phyloP scores from a whole-genome alignment of 2,329 filamentous ascomycete species.

The Sclerotiophoma versabilis region DNA sequence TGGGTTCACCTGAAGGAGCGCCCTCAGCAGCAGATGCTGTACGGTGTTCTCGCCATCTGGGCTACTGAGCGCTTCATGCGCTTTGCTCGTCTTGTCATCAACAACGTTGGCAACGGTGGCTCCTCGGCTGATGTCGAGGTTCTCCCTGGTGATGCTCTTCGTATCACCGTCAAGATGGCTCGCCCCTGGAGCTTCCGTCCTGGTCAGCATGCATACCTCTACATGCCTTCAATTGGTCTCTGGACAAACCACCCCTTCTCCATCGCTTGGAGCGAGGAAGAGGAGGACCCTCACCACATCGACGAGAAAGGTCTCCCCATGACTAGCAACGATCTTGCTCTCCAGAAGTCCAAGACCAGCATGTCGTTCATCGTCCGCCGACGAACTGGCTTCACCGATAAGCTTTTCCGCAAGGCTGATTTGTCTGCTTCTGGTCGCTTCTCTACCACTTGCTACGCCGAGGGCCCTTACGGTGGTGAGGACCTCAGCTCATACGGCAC shows the following conservation, averaged over 20 bases:
- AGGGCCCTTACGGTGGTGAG: slow-evolving; percentile 87
- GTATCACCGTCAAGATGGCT: slow-evolving; percentile 76
- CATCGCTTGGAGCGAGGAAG: slow-evolving; percentile 77
- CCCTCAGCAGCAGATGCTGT: slow-evolving; percentile 66
- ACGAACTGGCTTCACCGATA: slow-evolving; percentile 85
- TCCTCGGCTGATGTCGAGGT: slow-evolving; percentile 76
- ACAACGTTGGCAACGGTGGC: slow-evolving; percentile 71
- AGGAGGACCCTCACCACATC: slow-evolving; percentile 45
- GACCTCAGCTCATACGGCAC: slow-evolving; percentile 92
- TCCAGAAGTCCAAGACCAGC: slow-evolving; percentile 59
- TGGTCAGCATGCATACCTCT: slow-evolving; percentile 81
- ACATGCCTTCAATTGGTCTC: slow-evolving; percentile 74
- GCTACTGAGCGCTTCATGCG: slow-evolving; percentile 67
- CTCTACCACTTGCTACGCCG: slow-evolving; percentile 75
- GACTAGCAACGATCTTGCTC: slow-evolving; percentile 58
- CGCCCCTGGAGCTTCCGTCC: slow-evolving; percentile 78
- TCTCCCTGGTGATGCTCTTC: slow-evolving; percentile 76
- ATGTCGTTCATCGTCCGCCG: slow-evolving; percentile 87
- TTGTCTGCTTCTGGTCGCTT: slow-evolving; percentile 62
- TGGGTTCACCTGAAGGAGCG: slow-evolving; percentile 69
- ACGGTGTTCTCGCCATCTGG: slow-evolving; percentile 72
- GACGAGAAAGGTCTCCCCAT: slow-evolving; percentile 58
- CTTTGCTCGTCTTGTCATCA: slow-evolving; percentile 66
- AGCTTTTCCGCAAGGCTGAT: slow-evolving; percentile 75
- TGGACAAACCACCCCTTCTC: slow-evolving; percentile 83